These are phyloP conservation scores for Pythium sp. DNA, from an alignment of 352 stramenopile genomes.

Conservation along the genomic window DNA sequence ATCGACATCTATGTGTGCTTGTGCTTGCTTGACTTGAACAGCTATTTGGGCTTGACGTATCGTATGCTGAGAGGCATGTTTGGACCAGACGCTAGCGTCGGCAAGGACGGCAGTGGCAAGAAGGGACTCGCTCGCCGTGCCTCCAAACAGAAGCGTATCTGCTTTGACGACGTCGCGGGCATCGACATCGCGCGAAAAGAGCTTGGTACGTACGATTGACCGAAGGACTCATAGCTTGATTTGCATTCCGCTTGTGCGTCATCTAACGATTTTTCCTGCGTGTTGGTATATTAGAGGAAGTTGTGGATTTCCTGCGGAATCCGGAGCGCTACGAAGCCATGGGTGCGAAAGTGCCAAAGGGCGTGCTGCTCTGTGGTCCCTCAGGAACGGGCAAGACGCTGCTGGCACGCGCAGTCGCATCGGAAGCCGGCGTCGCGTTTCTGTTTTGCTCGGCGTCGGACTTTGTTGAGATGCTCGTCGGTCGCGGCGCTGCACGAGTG, in stretches of 20 bases:
- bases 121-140: slow-evolving; percentile 30
- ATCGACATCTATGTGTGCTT: not conserved
- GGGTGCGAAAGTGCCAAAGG: slow-evolving; percentile 90
- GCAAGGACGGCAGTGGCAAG: slow-evolving; percentile 68
- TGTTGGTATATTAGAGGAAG: slow-evolving; percentile 52
- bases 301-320: slow-evolving; percentile 95
- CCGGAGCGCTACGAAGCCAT: slow-evolving; percentile 91
- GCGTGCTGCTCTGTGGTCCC: slow-evolving; percentile 92
- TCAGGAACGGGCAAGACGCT: slow-evolving; percentile 95
- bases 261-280: slow-evolving; percentile 2
- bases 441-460: slow-evolving; percentile 95
- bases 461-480: slow-evolving; percentile 97
- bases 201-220: slow-evolving; percentile 38
- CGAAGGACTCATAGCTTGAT: not conserved
- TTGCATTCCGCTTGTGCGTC: not conserved
- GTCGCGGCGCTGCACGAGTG: slow-evolving; percentile 91
- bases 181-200: slow-evolving; percentile 94
- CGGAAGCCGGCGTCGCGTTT: slow-evolving; percentile 92
- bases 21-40: slow-evolving; percentile 15
- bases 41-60: slow-evolving; percentile 84
- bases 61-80: slow-evolving; percentile 78
- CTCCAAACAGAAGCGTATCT: slow-evolving; percentile 41
- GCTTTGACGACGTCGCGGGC: slow-evolving; percentile 92
- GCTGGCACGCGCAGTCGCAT: slow-evolving; percentile 89
- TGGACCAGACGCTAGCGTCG: slow-evolving; percentile 41